Evolutionary conservation across 139 green algal genomes (phyloP), one percentile per base, ranked within the genome.

Genomic region (Zygnema circumcarinatum): DNA sequence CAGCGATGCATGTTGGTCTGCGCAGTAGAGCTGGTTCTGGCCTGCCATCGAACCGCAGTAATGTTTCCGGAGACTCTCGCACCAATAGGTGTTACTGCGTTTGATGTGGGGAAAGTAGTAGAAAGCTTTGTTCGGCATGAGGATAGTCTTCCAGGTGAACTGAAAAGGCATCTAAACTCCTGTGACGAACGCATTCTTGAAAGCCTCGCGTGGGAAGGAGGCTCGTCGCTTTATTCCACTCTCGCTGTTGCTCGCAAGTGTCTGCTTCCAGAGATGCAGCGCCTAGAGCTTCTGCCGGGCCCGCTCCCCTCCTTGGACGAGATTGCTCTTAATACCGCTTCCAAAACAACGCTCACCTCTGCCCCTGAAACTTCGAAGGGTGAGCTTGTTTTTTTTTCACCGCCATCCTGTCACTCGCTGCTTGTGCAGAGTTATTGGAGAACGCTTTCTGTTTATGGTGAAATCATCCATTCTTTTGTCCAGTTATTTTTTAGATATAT

Each of bases 171-270:
- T 78, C 75, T 94, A 40, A 87, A 91, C 42, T 32, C 36, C 16
- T 41, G 89, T n/a, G 91, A 94, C n/a, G 91, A 94, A 89, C 67
- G 38, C 22, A 90, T 92, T 22, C 32, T 94, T 22, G 91, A 94
- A 86, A 74, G 29, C 7, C 36, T 92, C 0, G 90, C 86, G 3
- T 94, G 91, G 91, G 68, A 91, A 35, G 69, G 67, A n/a, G 86
- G 86, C n/a, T 91, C 86, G 21, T n/a, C 83, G 0, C 69, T 91
- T 36, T 91, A 91, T 74, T 35, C 69, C 33, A 67, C 32, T 2
- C 21, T 90, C 67, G 38, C 68, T 21, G 76, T 73, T 32, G 84
- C 84, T 20, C 73, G 42, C 11, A 39, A 54, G 74, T 25, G 47
- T 47, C 31, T 87, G 22, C 29, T 56, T 40, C 36, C 75, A 33